phyloP scores from a whole-genome alignment of 805 yeast species.

The Kodamaea restingae region DNA sequence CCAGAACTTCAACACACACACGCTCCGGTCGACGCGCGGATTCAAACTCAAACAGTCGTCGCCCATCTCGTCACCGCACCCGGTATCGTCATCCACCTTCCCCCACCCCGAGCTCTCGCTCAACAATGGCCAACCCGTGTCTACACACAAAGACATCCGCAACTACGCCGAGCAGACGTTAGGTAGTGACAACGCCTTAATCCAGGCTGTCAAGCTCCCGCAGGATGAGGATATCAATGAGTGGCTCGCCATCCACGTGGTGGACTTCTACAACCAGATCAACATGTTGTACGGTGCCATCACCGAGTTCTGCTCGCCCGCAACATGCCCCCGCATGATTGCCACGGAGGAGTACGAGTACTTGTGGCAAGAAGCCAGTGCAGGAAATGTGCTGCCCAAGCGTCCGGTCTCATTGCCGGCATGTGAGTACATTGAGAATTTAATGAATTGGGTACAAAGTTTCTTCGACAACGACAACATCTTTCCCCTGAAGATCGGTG shows the following conservation, averaged over 20 bases:
- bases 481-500: constrained; percentile 87
- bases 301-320: constrained; percentile 93
- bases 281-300: constrained; percentile 95
- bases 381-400: constrained; percentile 31
- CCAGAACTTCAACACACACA: constrained; percentile 42
- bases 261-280: constrained; percentile 92
- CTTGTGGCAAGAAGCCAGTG: constrained; percentile 82
- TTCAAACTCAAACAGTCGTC: constrained; percentile 39
- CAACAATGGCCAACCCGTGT: constrained; percentile 29
- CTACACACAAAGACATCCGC: constrained; percentile 68
- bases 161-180: constrained; percentile 91
- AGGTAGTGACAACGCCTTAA: constrained; percentile 86
- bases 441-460: constrained; percentile 95
- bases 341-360: constrained; percentile 97
- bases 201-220: constrained; percentile 91
- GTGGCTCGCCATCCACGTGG: constrained; percentile 98
- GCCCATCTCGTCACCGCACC: constrained; percentile 39
- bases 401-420: constrained; percentile 88
- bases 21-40: constrained; percentile 40
- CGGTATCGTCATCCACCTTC: constrained; percentile 30
- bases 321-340: constrained; percentile 94
- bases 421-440: constrained; percentile 88
- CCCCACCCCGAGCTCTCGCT: constrained; percentile 18
- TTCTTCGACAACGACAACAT: constrained; percentile 84
- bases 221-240: constrained; percentile 88